These are phyloP conservation scores for Eutrema salsugineum DNA, from an alignment of 441 rosid species.

Conservation along the genomic window DNA sequence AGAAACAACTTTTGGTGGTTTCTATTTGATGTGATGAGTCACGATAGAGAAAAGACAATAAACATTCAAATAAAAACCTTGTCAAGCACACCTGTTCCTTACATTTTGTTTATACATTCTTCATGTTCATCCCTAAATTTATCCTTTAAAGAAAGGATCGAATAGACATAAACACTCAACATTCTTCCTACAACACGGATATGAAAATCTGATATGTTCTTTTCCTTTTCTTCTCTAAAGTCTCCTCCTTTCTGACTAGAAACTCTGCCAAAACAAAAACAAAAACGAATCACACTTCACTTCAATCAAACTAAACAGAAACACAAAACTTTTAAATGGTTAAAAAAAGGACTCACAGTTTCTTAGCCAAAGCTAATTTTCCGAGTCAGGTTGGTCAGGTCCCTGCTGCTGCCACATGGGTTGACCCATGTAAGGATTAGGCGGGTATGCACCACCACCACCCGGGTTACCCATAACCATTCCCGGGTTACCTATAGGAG, in stretches of 20 bases:
- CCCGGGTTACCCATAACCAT: slow-evolving; percentile 91
- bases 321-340: neutral
- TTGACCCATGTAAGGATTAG: slow-evolving; percentile 68
- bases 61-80: slow-evolving; percentile 9
- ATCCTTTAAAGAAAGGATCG: neutral
- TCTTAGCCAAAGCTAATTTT: slow-evolving; percentile 23
- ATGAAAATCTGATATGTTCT: slow-evolving; percentile 21
- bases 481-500: slow-evolving; percentile 64
- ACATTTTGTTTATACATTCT: slow-evolving; percentile 16
- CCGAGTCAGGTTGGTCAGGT: slow-evolving; percentile 68
- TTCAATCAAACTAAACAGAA: neutral
- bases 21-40: neutral
- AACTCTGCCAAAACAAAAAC: slow-evolving; percentile 15
- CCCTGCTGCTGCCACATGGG: slow-evolving; percentile 72
- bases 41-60: neutral
- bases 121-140: slow-evolving; percentile 2
- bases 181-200: slow-evolving; percentile 16
- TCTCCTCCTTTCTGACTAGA: slow-evolving; percentile 22
- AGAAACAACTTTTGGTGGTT: neutral
- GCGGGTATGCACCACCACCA: slow-evolving; percentile 63
- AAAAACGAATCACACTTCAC: neutral
- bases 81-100: slow-evolving; percentile 19
- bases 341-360: slow-evolving; percentile 10
- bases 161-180: slow-evolving; percentile 10
- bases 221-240: slow-evolving; percentile 17